Evolutionary conservation across 176 grass and related monocot species (phyloP).

Genomic region (Alopecurus myosuroides): DNA sequence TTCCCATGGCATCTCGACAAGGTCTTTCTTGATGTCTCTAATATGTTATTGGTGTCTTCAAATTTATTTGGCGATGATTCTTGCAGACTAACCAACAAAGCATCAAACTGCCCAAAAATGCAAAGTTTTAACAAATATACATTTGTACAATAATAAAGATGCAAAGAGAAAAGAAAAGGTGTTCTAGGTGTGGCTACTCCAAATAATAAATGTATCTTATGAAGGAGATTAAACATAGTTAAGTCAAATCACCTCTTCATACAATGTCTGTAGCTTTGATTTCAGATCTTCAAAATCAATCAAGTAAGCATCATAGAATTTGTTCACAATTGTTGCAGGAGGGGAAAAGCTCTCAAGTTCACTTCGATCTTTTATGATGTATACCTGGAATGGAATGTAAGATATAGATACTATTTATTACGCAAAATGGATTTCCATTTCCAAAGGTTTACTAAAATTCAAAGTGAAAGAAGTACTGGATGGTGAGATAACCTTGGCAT

Average conservation of each 20-base stretch:
- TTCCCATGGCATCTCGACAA: slow-evolving; percentile 45
- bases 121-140: slow-evolving; percentile 4
- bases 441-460: background rate
- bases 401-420: background rate
- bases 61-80: slow-evolving; percentile 51
- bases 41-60: slow-evolving; percentile 54
- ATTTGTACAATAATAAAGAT: background rate
- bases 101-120: slow-evolving; percentile 40
- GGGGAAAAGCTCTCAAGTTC: slow-evolving; percentile 46
- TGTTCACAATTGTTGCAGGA: slow-evolving; percentile 35
- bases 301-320: slow-evolving; percentile 58
- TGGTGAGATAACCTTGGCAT: slow-evolving; percentile 39
- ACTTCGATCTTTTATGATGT: slow-evolving; percentile 41
- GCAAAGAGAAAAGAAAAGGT: background rate
- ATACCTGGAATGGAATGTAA: slow-evolving; percentile 40
- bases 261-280: slow-evolving; percentile 39
- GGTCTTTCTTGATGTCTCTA: slow-evolving; percentile 52
- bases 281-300: slow-evolving; percentile 42
- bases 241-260: slow-evolving; percentile 39
- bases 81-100: slow-evolving; percentile 45
- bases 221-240: slow-evolving; percentile 3
- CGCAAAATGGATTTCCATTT: slow-evolving; percentile 18
- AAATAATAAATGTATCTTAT: slow-evolving; percentile 7
- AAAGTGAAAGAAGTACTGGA: background rate
- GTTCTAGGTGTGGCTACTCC: slow-evolving; percentile 9